Evolutionary conservation across 1,284 basidiomycete species (phyloP).

Genomic region (Pseudozyma sp.): DNA sequence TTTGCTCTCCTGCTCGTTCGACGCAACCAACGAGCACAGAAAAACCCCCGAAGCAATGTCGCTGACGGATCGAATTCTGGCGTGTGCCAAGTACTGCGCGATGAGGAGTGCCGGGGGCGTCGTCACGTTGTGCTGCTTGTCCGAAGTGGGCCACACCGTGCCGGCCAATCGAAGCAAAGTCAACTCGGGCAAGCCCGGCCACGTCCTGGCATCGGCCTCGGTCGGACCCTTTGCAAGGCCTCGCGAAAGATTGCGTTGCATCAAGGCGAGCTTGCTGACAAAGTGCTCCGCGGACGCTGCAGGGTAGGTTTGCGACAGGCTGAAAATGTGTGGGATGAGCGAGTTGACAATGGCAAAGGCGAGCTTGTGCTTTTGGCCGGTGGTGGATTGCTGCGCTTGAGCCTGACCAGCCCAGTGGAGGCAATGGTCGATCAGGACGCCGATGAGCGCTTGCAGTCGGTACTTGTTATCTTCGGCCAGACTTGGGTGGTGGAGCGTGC

Average conservation of each 20-base stretch:
- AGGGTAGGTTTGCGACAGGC: constrained; percentile 84
- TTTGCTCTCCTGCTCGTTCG: constrained; percentile 84
- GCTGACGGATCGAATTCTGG: constrained; percentile 78
- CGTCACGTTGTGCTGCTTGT: constrained; percentile 88
- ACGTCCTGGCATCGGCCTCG: constrained; percentile 79
- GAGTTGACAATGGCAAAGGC: constrained; percentile 76
- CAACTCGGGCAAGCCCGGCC: constrained; percentile 87
- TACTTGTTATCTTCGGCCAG: constrained; percentile 89
- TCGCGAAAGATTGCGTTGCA: constrained; percentile 92
- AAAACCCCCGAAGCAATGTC: constrained; percentile 90
- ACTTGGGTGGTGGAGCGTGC: constrained; percentile 89
- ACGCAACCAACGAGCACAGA: constrained; percentile 81
- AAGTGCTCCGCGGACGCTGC: constrained; percentile 82
- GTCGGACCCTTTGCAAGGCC: constrained; percentile 83
- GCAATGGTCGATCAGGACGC: constrained; percentile 90
- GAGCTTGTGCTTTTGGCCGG: constrained; percentile 72
- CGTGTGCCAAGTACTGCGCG: constrained; percentile 88
- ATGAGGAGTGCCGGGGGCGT: constrained; percentile 88
- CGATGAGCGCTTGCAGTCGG: constrained; percentile 76
- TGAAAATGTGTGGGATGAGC: constrained; percentile 83
- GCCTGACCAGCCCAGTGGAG: constrained; percentile 73
- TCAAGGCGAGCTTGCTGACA: constrained; percentile 83
- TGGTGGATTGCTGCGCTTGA: constrained; percentile 21
- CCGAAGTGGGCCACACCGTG: constrained; percentile 90
- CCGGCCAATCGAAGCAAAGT: constrained; percentile 84